phyloP scores from a whole-genome alignment of 1,139 yeast genomes.

The Yamadazyma mexicana region DNA sequence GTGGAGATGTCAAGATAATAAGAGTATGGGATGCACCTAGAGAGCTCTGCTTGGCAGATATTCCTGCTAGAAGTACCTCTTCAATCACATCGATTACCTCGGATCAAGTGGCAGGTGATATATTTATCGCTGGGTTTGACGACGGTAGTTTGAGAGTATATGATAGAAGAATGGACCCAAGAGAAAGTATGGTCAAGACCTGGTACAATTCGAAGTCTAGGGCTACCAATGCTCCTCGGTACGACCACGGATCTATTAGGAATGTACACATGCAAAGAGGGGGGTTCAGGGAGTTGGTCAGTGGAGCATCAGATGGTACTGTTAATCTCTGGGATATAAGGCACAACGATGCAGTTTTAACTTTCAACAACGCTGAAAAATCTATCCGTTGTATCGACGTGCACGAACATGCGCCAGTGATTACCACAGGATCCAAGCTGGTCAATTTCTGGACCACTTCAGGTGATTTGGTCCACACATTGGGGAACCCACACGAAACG shows the following conservation, averaged over 20 bases:
- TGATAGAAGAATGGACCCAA: slow-evolving; percentile 81
- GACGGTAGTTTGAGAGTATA: slow-evolving; percentile 91
- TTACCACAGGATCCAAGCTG: slow-evolving; percentile 80
- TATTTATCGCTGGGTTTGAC: slow-evolving; percentile 87
- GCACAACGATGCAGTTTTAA: slow-evolving; percentile 63
- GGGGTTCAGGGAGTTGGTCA: slow-evolving; percentile 84
- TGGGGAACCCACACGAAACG: slow-evolving; percentile 55
- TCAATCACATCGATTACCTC: slow-evolving; percentile 87
- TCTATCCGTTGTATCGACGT: slow-evolving; percentile 75
- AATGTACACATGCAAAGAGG: slow-evolving; percentile 97
- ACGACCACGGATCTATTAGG: slow-evolving; percentile 58
- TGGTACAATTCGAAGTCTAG: slow-evolving; percentile 49
- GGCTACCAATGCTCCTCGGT: slow-evolving; percentile 11
- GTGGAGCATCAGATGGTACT: slow-evolving; percentile 81
- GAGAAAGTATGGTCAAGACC: slow-evolving; percentile 81
- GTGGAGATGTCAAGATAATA: slow-evolving; percentile 93
- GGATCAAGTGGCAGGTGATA: slow-evolving; percentile 94
- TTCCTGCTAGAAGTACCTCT: slow-evolving; percentile 90
- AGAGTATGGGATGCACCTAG: slow-evolving; percentile 97
- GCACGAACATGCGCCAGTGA: slow-evolving; percentile 95
- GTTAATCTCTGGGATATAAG: slow-evolving; percentile 93
- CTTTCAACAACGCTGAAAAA: slow-evolving; percentile 57
- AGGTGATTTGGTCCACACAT: slow-evolving; percentile 68
- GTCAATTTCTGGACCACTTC: slow-evolving; percentile 87
- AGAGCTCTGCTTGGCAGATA: slow-evolving; percentile 80